Base-by-base conservation (phyloP, 2,329 filamentous ascomycete genomes). In the Hypomyces perniciosus region DNA sequence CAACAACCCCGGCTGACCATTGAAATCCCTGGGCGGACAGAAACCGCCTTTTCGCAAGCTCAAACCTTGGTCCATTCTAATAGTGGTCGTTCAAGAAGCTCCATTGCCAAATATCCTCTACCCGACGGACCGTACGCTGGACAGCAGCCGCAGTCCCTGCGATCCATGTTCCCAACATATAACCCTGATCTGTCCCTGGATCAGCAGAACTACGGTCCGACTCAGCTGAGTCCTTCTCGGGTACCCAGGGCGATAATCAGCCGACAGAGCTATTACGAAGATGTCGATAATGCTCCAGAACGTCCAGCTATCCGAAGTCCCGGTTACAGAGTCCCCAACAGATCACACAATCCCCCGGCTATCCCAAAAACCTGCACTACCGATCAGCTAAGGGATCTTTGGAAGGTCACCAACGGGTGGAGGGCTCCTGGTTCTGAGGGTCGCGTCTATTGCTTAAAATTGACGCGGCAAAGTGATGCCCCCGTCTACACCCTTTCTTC, bases 91-190 rank as follows among this genome's bases (percentile, higher is more conserved):
- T 80, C 78, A 1, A 70, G 77, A 48, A 78, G 68, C 62, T 84
- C 79, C 20, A 81, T 82, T 57, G 76, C 78, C 46, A 83, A 83
- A 58, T 66, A 71, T 27, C 79, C 77, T 12, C 39, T 60, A 76
- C 4, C 62, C 28, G 69, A 72, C 27, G 65, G 67, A 7, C 42
- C 64, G 1, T 52, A 61, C 4, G 57, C 61, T 26, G 55, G 64
- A 41, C 63, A 63, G 46, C 65, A 56, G 53, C 61, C 63, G 1
- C 76, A 57, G 53, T 59, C 65, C 0, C 76, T 87, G 59, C 78
- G 80, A 31, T 90, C 86, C 27, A 90, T 91, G 59, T 91, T 91
- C 59, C 87, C 87, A 6, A 76, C 79, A 30, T 90, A 90, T 62
- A 83, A 91, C 60, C 84, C 82, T 3, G 77, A 77, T 1, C 63